Base-by-base conservation (phyloP, 768 basidiomycete genomes). In the Brasilioporus rufonigricans region DNA sequence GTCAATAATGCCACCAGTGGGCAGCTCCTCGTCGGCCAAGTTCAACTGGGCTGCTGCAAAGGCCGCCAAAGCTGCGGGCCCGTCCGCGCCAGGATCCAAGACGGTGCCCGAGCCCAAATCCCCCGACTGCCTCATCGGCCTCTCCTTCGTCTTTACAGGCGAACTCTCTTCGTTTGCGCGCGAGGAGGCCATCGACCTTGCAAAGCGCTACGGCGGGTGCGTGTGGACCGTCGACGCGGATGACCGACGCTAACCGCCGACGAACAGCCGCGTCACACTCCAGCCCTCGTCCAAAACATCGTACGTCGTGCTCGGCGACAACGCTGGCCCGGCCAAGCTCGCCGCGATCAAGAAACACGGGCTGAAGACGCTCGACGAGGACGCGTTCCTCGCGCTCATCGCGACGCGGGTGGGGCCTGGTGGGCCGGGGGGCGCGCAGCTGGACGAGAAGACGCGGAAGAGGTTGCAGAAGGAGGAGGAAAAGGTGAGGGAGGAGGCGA, bases 91-190 rank as follows among this genome's bases (percentile, higher is more conserved):
- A 2, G 86, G 86, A 0, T 78, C 80, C 18, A 87, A 85, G 65
- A 68, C 76, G 14, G 74, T 87, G 5, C 88, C 88, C 0, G 81
- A 87, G 24, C 75, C 77, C n/a, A 91, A 88, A 65, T 77, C 81
- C 14, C 90, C 91, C 0, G 84, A 93, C 41, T 93, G 91, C 65
- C 77, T 99, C 10, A 81, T 86, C 0, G 95, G 95, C 0, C 77
- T 98, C 23, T 80, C 92, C 0, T 89, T 99, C 65, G 96, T 99
- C 21, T 99, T 99, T 60, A 98, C 97, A 0, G 97, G 95, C 16
- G 96, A 99, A 62, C 73, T 98, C 44, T 82, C 80, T 44, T 89
- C 87, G 55, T 85, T 98, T 60, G 85, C 91, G 1, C 80, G 97
- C 35, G 92, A 98, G 3, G 94, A 97, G 61, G 87, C 91, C 1